phyloP scores from a whole-genome alignment of 2,329 filamentous ascomycete genomes.

The Allantophomopsis lycopodina region DNA sequence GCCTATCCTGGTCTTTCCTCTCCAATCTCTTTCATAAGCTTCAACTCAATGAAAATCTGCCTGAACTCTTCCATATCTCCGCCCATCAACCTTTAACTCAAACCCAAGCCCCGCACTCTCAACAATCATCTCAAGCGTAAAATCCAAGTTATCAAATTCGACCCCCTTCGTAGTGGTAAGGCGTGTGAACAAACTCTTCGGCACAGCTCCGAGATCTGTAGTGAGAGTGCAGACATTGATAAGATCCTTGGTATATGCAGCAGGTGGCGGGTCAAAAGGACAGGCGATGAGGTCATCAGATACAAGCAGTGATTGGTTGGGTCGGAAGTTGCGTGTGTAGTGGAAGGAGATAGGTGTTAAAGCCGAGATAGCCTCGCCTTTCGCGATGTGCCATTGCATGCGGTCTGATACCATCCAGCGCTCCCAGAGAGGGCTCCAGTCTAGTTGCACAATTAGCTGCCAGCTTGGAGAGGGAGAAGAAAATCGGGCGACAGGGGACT shows the following conservation, averaged over 20 bases:
- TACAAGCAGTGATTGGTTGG: conserved; percentile 62
- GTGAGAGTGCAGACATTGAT: conserved; percentile 67
- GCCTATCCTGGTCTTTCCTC: too few relatives aligned
- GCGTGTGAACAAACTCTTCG: conserved; percentile 57
- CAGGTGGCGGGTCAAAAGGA: conserved; percentile 52
- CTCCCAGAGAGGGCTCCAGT: conserved; percentile 72
- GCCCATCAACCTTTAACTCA: conserved; percentile 66
- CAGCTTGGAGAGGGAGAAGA: too few relatives aligned
- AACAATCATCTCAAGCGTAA: conserved; percentile 72
- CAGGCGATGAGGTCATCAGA: conserved; percentile 72
- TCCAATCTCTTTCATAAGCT: not conserved
- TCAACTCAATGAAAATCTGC: conserved; percentile 56
- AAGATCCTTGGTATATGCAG: conserved; percentile 43
- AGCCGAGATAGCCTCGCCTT: conserved; percentile 67
- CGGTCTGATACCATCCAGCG: conserved; percentile 72
- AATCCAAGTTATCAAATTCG: conserved; percentile 72
- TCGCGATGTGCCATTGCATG: conserved; percentile 78
- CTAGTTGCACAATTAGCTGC: too few relatives aligned
- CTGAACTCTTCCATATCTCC: conserved; percentile 63
- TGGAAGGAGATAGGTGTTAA: conserved; percentile 65
- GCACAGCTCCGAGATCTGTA: conserved; percentile 67
- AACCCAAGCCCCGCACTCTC: conserved; percentile 66
- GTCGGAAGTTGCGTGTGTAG: conserved; percentile 72
- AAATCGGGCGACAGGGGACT: too few relatives aligned
- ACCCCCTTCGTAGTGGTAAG: conserved; percentile 67